Evolutionary conservation across 805 yeast species (phyloP), one percentile per base, ranked within the genome.

Genomic region (Metschnikowia sp.): DNA sequence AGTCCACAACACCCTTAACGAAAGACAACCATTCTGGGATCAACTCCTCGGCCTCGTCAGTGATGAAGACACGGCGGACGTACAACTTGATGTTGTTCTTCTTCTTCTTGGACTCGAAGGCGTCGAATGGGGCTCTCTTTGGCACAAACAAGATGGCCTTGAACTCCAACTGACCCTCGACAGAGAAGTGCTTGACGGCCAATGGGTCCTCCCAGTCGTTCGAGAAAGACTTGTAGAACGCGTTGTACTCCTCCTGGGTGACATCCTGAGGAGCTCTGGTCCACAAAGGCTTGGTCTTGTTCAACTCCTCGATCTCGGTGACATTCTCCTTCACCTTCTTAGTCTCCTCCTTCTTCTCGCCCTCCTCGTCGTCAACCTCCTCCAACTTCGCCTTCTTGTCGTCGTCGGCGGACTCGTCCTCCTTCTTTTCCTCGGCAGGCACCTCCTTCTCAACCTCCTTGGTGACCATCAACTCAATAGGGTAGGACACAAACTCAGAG

Each of bases 131-230:
- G 64, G 99, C 97, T 81, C 99, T 90, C 82, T 87, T 88, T 76
- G 99, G 99, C 76, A 94, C 83, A 68, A 89, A 94, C 65, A 94
- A 79, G 68, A 94, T 94, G 56, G 99, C 98, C 79, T 86, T 91
- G 84, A 94, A 94, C 81, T 94, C 99, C 65, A 94, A 83, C 81
- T 94, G 99, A 82, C 99, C 99, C 81, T 94, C 99, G 67, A 94
- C 99, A 44, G 97, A 88, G 83, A 94, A 94, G 79, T 94, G 99
- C 83, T 94, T 94, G 61, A 94, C 98, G 60, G 97, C 97, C 70
- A 94, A 83, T 76, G 97, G 99, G 72, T 94, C 99, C 80, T 94
- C 99, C 99, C 99, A 94, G 77, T 94, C 99, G 77, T 94, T 94
- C 48, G 99, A 91, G 68, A 94, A 94, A 43, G 98, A 90, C 81